phyloP scores from a whole-genome alignment of 441 rosid genomes.

The Mallotus japonicus region DNA sequence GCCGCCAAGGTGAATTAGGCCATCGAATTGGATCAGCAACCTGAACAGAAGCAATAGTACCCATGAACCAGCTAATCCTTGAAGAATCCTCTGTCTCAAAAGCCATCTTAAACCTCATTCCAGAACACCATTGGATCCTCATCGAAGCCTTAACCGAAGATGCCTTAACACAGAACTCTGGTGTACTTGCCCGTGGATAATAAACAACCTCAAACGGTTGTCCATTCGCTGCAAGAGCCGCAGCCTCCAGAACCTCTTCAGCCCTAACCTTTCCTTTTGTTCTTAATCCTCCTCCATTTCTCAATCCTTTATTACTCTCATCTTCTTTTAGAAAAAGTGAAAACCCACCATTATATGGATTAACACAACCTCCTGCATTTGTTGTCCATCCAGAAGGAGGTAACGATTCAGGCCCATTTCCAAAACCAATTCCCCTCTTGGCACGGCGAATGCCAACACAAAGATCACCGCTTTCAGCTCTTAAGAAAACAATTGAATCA shows the following conservation, averaged over 20 bases:
- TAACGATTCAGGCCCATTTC: constrained; percentile 53
- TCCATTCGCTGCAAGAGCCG: constrained; percentile 53
- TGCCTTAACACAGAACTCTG: constrained; percentile 85
- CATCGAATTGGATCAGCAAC: constrained; percentile 77
- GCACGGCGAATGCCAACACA: constrained; percentile 89
- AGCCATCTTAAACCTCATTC: constrained; percentile 97
- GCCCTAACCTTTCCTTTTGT: constrained; percentile 55
- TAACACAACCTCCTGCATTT: constrained; percentile 30
- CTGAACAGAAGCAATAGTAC: constrained; percentile 72
- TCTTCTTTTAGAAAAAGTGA: constrained; percentile 48
- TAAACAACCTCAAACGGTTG: constrained; percentile 79
- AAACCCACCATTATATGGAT: constrained; percentile 33
- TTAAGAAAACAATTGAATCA: constrained; percentile 85
- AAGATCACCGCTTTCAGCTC: constrained; percentile 82
- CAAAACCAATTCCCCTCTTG: constrained; percentile 62
- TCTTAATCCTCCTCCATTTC: constrained; percentile 37
- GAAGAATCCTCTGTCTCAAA: constrained; percentile 95
- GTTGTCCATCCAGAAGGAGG: constrained; percentile 54
- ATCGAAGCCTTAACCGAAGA: constrained; percentile 60
- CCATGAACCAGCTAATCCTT: constrained; percentile 96
- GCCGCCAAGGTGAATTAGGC: constrained; percentile 94
- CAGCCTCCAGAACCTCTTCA: constrained; percentile 74
- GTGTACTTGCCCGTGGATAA: constrained; percentile 81
- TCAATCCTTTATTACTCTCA: constrained; percentile 38
- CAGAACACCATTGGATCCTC: constrained; percentile 78